A percentile compares a stretch with the other conserved stretches of the same genome.
Conservation (phyloP, 108 stramenopile genomes). For the Fragilariopsis cylindrus region DNA sequence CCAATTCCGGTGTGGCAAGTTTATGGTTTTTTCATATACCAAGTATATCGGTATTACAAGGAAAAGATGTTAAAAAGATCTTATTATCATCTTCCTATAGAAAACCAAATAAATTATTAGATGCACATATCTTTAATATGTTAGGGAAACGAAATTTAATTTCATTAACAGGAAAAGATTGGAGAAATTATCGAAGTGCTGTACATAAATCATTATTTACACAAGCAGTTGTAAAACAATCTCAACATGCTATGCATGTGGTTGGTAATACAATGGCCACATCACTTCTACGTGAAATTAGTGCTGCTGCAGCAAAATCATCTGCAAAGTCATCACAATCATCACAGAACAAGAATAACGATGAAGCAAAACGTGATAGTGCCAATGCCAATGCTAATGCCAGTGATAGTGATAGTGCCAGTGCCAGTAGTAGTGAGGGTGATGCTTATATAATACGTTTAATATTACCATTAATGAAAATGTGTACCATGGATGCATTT, state of each 20-base stretch:
- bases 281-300: neutral
- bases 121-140: constrained; percentile 17
- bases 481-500: constrained; percentile 32
- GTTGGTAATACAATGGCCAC: constrained; percentile 9
- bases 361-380: neutral
- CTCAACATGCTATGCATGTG: neutral
- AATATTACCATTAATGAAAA: constrained; percentile 28
- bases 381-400: no score
- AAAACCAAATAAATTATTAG: constrained; percentile 5
- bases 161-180: constrained; percentile 30
- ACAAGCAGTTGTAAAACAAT: neutral
- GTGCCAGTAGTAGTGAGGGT: no score
- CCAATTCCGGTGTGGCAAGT: neutral
- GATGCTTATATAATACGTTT: neutral
- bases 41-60: neutral
- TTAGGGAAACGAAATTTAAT: constrained; percentile 22
- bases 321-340: neutral
- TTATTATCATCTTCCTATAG: constrained; percentile 17
- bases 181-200: constrained; percentile 29
- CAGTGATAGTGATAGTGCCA: no score
- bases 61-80: constrained; percentile 24
- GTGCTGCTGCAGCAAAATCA: neutral
- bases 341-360: neutral
- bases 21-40: constrained; percentile 18
- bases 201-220: constrained; percentile 29